Evolutionary conservation across 306 rosid genomes (phyloP).

Genomic region (Datisca glomerata): DNA sequence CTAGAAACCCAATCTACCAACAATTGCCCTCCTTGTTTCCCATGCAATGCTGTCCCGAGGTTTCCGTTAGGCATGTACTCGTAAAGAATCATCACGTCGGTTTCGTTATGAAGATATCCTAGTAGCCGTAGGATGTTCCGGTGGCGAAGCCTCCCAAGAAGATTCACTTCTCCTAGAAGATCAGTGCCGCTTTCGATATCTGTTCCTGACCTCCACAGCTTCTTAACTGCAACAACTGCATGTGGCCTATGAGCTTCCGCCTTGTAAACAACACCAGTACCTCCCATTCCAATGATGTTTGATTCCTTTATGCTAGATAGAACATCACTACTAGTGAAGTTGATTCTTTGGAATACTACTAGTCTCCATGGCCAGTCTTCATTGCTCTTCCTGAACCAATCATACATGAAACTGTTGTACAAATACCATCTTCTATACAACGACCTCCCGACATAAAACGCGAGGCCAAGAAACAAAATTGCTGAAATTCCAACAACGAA

Average conservation of each 20-base stretch:
- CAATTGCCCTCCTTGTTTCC: constrained; percentile 35
- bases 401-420: constrained; percentile 38
- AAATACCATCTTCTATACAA: constrained; percentile 40
- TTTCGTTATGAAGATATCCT: constrained; percentile 79
- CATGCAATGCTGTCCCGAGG: constrained; percentile 69
- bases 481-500: constrained; percentile 40
- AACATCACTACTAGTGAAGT: constrained; percentile 64
- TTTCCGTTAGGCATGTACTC: constrained; percentile 88
- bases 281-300: constrained; percentile 75
- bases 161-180: constrained; percentile 61
- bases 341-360: constrained; percentile 79
- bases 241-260: constrained; percentile 60
- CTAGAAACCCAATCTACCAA: constrained; percentile 85
- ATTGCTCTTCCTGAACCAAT: constrained; percentile 38
- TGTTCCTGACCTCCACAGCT: constrained; percentile 50
- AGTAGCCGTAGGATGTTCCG: constrained; percentile 67
- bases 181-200: constrained; percentile 46
- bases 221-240: constrained; percentile 66
- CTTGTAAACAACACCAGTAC: constrained; percentile 79
- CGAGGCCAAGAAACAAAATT: constrained; percentile 33
- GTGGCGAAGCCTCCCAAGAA: constrained; percentile 76
- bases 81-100: constrained; percentile 55
- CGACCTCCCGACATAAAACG: constrained; percentile 37
- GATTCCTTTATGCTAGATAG: constrained; percentile 55
- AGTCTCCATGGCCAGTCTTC: constrained; percentile 88